These are phyloP conservation scores for Ustilago cynodontis DNA, from an alignment of 1,284 basidiomycete genomes.

Conservation along the genomic window DNA sequence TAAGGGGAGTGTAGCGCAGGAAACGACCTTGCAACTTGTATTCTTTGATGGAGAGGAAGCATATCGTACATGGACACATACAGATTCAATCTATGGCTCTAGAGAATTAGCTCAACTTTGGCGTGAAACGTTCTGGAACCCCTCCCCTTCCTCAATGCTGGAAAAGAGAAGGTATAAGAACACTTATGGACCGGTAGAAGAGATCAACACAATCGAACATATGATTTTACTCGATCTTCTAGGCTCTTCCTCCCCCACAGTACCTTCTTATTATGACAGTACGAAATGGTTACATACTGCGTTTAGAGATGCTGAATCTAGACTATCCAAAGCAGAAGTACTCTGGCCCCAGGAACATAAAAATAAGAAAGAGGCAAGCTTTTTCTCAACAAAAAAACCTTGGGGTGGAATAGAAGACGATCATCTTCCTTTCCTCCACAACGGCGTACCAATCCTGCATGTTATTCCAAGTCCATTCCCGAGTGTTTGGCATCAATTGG, in stretches of 20 bases:
- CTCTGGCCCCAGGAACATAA: conserved; percentile 48
- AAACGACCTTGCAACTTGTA: conserved; percentile 92
- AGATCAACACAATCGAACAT: conserved; percentile 65
- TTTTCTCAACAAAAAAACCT: conserved; percentile 45
- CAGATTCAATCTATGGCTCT: conserved; percentile 93
- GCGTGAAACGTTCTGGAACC: conserved; percentile 42
- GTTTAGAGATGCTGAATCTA: conserved; percentile 49
- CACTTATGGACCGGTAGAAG: conserved; percentile 43
- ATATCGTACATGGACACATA: conserved; percentile 87
- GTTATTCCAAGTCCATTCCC: conserved; percentile 92
- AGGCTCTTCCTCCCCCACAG: conserved; percentile 52
- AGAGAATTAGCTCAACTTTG: conserved; percentile 65
- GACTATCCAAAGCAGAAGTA: conserved; percentile 27
- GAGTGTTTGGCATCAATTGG: conserved; percentile 86
- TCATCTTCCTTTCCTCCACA: conserved; percentile 87
- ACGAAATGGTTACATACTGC: conserved; percentile 61
- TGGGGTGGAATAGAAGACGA: conserved; percentile 89
- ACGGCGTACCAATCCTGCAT: conserved; percentile 90
- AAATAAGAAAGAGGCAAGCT: conserved; percentile 13
- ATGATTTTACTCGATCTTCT: conserved; percentile 66
- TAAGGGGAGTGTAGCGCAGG: conserved; percentile 71
- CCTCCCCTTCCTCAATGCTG: conserved; percentile 5
- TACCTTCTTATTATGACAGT: conserved; percentile 58
- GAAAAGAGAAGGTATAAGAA: conserved; percentile 23
- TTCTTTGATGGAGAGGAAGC: conserved; percentile 99